phyloP scores from a whole-genome alignment of 495 filamentous ascomycete species.

The Penicillium soppii region DNA sequence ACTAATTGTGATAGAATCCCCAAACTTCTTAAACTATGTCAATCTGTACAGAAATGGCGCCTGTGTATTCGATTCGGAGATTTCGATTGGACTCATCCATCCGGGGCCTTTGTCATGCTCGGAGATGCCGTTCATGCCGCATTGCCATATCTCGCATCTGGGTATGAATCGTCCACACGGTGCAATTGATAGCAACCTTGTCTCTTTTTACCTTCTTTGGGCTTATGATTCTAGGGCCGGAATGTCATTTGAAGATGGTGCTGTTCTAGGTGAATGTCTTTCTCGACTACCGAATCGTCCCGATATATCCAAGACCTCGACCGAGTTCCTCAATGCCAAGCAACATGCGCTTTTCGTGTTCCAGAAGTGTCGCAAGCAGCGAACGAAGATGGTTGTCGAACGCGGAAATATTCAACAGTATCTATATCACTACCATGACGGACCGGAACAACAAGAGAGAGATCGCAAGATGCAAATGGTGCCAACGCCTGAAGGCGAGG shows the following conservation, averaged over 20 bases:
- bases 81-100: constrained; percentile 55
- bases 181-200: no score
- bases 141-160: constrained; percentile 56
- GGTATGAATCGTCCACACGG: no score
- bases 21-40: constrained; percentile 37
- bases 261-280: constrained; percentile 48
- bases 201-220: no score
- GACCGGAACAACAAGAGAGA: constrained; percentile 45
- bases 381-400: constrained; percentile 45
- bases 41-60: constrained; percentile 64
- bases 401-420: constrained; percentile 49
- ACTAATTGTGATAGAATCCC: constrained; percentile 20
- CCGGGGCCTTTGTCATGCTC: constrained; percentile 55
- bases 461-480: constrained; percentile 46
- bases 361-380: constrained; percentile 43
- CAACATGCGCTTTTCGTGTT: constrained; percentile 43
- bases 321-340: constrained; percentile 28
- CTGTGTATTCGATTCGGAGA: constrained; percentile 56
- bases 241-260: constrained; percentile 50
- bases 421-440: constrained; percentile 52
- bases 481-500: constrained; percentile 43
- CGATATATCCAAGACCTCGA: constrained; percentile 20
- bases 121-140: constrained; percentile 67
- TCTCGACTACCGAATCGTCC: constrained; percentile 33
- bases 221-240: constrained; percentile 34